Base-by-base conservation (phyloP, 768 basidiomycete genomes). In the Tricholoma flavovirens region DNA sequence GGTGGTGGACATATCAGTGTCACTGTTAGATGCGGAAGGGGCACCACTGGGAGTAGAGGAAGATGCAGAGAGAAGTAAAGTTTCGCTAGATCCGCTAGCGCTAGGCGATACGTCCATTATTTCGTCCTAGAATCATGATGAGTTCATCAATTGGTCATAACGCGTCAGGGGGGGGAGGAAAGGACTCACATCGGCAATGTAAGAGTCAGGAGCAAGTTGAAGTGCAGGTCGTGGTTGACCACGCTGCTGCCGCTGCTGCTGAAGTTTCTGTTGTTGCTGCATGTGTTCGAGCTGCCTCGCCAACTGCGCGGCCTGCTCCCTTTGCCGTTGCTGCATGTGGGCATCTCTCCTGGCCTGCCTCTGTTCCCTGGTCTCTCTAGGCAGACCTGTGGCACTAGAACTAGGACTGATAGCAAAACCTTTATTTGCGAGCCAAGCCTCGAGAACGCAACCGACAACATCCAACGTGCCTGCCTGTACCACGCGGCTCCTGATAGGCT, bases 401-500 rank as follows among this genome's bases (percentile, higher is more conserved):
- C 86, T 88, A 4, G 93, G 89, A 15, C 87, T 88, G 21, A 94
- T 85, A 0, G 90, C 86, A 66, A 97, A 90, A 0, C 93, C 93
- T 66, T 89, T 88, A 61, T 86, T 85, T 5, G 87, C 87, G 26
- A 97, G 71, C 93, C 94, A 98, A 14, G 91, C 89, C 73, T 96
- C 93, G 19, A 98, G 79, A 21, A 98, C 89, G 59, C 91, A 92
- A 5, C 93, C 93, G 1, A 97, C 94, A 4, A 97, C 90, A 60
- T 95, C 91, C 24, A 98, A 76, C 0, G 93, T 92, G 15, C 96
- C 94, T 0, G 94, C 93, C 71, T 97, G 92, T 4, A 98, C 96
- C 15, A 98, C 94, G 9, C 94, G 80, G 60, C 87, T 87, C 43
- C 96, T 76, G 64, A 98, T 95, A 17, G 84, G 83, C 70, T 98